Conservation (phyloP, 225 moss, liverwort and hornwort species). For the Bryum argenteum region DNA sequence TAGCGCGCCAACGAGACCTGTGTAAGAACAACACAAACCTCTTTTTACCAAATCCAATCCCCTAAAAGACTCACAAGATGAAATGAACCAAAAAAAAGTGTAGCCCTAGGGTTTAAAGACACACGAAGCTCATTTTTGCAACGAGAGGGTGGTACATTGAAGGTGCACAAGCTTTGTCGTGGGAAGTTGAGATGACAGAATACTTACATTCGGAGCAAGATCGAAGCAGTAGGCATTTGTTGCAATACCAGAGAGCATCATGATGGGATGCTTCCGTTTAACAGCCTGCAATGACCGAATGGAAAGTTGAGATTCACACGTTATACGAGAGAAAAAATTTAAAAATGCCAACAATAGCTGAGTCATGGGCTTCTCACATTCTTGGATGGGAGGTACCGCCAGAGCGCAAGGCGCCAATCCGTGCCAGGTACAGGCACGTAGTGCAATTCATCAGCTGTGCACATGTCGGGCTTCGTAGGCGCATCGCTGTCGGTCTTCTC, state of each 20-base stretch:
- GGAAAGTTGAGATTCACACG: not conserved
- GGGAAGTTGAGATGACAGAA: not conserved
- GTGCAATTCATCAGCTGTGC: constrained; percentile 90
- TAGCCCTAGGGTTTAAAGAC: constrained; percentile 6
- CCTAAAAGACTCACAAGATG: not conserved
- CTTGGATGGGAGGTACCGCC: constrained; percentile 78
- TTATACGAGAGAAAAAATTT: not conserved
- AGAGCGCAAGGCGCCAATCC: constrained; percentile 85
- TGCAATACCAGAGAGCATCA: constrained; percentile 93
- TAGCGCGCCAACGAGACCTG: constrained; percentile 95
- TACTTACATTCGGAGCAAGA: constrained; percentile 76
- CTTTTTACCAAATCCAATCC: constrained; percentile 29
- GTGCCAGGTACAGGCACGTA: constrained; percentile 90
- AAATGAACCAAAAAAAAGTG: not conserved
- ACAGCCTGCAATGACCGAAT: constrained; percentile 52
- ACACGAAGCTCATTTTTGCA: not conserved
- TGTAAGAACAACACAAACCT: constrained; percentile 42
- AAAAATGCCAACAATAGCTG: not conserved
- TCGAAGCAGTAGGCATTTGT: constrained; percentile 95
- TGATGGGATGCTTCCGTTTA: constrained; percentile 78
- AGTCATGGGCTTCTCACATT: constrained; percentile 37
- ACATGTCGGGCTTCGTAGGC: constrained; percentile 75
- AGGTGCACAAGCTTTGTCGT: not conserved
- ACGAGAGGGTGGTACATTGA: not conserved
- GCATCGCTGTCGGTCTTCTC: constrained; percentile 14